Evolutionary conservation across 2,329 filamentous ascomycete genomes (phyloP), one percentile per base, ranked within the genome.

Genomic region (Venturia carpophila): DNA sequence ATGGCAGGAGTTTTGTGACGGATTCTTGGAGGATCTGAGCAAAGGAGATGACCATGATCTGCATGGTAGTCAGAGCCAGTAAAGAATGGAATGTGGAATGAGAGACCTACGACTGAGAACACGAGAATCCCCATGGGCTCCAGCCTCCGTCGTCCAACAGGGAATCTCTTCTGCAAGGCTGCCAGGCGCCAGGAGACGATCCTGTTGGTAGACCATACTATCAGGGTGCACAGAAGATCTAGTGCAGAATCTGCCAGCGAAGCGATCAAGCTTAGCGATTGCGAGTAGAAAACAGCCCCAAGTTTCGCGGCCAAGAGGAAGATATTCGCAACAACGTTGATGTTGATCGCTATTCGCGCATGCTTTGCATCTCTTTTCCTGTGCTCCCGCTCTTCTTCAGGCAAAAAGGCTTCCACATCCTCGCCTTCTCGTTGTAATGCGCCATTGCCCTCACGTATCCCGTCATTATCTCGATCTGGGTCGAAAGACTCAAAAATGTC

Each of bases 1-100:
- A 73, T 0, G 83, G 83, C 42, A 83, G 76, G 10, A 87, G 71
- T 67, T 85, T 84, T 67, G 79, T 71, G 1, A 86, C 78, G n/a
- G 83, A 85, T 70, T 87, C 83, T 69, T 86, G 76, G 9, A 85
- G 73, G 56, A 87, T 84, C 75, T 94, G 90, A 68, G 86, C 84
- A 76, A 94, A 93, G 0, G 88, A 90, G 0, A 88, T 92, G 68
- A 93, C 88, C 89, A 94, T 94, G 72, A 93, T 90, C 69, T 87
- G 84, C 9, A 61, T n/a, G 43, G 15, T 15, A n/a, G 49, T 66
- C 45, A 66, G 47, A 17, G 41, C 30, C 30, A 34, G 30, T 34
- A 34, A 34, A 34, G 19, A 15, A 24, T 21, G 24, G 47, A 27
- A 27, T 27, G 21, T 47, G 45, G 43, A 55, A 45, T 37, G 5